Evolutionary conservation across 495 filamentous ascomycete species (phyloP).

Genomic region (Trichoderma erinaceum): DNA sequence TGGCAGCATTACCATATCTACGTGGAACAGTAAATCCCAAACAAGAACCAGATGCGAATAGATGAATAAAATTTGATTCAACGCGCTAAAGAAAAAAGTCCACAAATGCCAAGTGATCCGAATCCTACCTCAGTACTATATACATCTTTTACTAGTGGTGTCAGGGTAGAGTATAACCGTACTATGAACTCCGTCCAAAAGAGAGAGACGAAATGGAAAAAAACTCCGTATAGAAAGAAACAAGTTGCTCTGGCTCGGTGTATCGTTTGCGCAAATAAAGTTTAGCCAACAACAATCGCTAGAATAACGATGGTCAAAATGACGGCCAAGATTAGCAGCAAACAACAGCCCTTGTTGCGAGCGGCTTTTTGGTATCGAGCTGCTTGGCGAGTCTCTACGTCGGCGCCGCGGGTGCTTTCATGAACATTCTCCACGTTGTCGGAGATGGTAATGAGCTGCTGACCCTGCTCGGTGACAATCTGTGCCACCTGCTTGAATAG

Average conservation of each 20-base stretch:
- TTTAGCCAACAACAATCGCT: slow-evolving; percentile 66
- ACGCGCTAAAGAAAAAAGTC: slow-evolving; percentile 18
- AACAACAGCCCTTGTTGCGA: slow-evolving; percentile 82
- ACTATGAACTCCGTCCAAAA: neutral
- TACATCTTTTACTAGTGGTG: neutral
- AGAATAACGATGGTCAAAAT: slow-evolving; percentile 84
- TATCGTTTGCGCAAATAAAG: slow-evolving; percentile 2
- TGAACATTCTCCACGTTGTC: slow-evolving; percentile 78
- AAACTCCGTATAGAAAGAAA: slow-evolving; percentile 12
- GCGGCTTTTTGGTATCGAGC: slow-evolving; percentile 89
- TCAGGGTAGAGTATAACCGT: neutral
- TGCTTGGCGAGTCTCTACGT: slow-evolving; percentile 74
- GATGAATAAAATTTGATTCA: slow-evolving; percentile 14
- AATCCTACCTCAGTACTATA: neutral
- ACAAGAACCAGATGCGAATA: slow-evolving; percentile 7
- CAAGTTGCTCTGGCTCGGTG: neutral
- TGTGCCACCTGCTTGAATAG: slow-evolving; percentile 94
- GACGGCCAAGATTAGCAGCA: slow-evolving; percentile 83
- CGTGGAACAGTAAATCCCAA: neutral
- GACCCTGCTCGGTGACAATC: slow-evolving; percentile 91
- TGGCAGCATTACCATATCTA: neutral
- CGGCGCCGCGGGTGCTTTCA: slow-evolving; percentile 74
- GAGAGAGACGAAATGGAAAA: neutral
- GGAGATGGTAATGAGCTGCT: slow-evolving; percentile 78
- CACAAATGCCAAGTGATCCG: slow-evolving; percentile 19